phyloP scores from a whole-genome alignment of 805 yeast species.

The Candida xyloterini region DNA sequence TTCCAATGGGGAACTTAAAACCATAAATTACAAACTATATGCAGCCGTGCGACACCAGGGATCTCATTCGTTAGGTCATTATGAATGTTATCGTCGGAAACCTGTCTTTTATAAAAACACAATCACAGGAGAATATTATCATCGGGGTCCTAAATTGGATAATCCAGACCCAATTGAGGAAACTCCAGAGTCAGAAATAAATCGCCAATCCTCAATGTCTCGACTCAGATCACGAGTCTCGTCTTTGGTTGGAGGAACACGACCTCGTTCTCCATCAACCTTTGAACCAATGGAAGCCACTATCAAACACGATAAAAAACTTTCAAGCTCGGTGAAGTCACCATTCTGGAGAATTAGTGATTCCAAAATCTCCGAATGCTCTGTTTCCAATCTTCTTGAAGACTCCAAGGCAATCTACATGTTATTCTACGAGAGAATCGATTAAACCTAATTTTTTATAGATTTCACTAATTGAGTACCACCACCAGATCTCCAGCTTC shows the following conservation, averaged over 20 bases:
- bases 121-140: slow-evolving; percentile 24
- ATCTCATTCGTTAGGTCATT: slow-evolving; percentile 84
- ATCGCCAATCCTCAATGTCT: slow-evolving; percentile 16
- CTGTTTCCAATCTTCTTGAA: slow-evolving; percentile 52
- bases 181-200: slow-evolving; percentile 1
- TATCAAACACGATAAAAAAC: slow-evolving; percentile 37
- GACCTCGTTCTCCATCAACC: slow-evolving; percentile 13
- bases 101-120: slow-evolving; percentile 52
- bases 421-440: slow-evolving; percentile 71
- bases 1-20: slow-evolving; percentile 1
- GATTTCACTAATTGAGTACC: slow-evolving; percentile 42
- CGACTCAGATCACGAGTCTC: slow-evolving; percentile 23
- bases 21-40: slow-evolving; percentile 51
- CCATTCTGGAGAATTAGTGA: slow-evolving; percentile 91
- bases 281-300: slow-evolving; percentile 3
- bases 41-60: slow-evolving; percentile 86
- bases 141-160: slow-evolving; percentile 18
- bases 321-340: slow-evolving; percentile 51
- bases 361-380: slow-evolving; percentile 60
- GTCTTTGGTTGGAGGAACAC: slow-evolving; percentile 18
- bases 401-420: slow-evolving; percentile 81
- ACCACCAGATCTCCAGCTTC: slow-evolving; percentile 96
- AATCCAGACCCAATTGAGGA: background rate
- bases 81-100: slow-evolving; percentile 81
- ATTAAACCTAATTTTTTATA: slow-evolving; percentile 12